Evolutionary conservation across 2,329 filamentous ascomycete genomes (phyloP).

Genomic region (Arthrinium puccinioides): DNA sequence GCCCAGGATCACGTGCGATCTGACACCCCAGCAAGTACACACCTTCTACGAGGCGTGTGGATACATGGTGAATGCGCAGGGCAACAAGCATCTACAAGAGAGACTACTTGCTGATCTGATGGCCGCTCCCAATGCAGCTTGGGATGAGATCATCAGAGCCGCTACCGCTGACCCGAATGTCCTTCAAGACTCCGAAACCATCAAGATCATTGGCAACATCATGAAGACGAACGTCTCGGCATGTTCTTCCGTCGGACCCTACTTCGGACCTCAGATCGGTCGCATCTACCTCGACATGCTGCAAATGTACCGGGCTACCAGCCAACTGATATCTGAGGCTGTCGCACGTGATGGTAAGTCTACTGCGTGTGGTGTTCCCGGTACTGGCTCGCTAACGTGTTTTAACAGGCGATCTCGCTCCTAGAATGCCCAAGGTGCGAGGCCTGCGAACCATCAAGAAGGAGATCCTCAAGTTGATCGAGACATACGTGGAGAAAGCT

Average conservation of each 20-base stretch:
- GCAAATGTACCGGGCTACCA: slow-evolving; percentile 98
- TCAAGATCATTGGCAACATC: slow-evolving; percentile 98
- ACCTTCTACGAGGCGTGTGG: slow-evolving; percentile 99
- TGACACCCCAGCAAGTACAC: slow-evolving; percentile 94
- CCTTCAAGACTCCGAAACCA: slow-evolving; percentile 86
- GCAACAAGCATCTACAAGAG: slow-evolving; percentile 90
- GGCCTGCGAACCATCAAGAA: slow-evolving; percentile 98
- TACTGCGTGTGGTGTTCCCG: slow-evolving; percentile 19
- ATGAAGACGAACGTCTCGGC: slow-evolving; percentile 99
- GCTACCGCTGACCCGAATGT: slow-evolving; percentile 81
- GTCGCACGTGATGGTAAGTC: slow-evolving; percentile 80
- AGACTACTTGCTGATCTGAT: slow-evolving; percentile 86
- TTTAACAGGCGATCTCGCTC: slow-evolving; percentile 78
- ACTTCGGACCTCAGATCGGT: slow-evolving; percentile 97
- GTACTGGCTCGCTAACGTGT: slow-evolving; percentile 24
- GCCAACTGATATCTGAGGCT: slow-evolving; percentile 87
- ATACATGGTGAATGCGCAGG: slow-evolving; percentile 98
- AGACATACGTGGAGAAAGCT: slow-evolving; percentile 96
- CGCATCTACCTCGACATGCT: slow-evolving; percentile 98
- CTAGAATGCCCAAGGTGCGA: slow-evolving; percentile 94
- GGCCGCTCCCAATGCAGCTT: slow-evolving; percentile 86
- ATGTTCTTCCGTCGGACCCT: slow-evolving; percentile 90
- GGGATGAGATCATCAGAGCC: slow-evolving; percentile 88
- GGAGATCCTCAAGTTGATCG: slow-evolving; percentile 96
- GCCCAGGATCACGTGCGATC: slow-evolving; percentile 89